Conservation (phyloP, 2,329 filamentous ascomycete genomes). For the Phaeophleospora eucalypticola region DNA sequence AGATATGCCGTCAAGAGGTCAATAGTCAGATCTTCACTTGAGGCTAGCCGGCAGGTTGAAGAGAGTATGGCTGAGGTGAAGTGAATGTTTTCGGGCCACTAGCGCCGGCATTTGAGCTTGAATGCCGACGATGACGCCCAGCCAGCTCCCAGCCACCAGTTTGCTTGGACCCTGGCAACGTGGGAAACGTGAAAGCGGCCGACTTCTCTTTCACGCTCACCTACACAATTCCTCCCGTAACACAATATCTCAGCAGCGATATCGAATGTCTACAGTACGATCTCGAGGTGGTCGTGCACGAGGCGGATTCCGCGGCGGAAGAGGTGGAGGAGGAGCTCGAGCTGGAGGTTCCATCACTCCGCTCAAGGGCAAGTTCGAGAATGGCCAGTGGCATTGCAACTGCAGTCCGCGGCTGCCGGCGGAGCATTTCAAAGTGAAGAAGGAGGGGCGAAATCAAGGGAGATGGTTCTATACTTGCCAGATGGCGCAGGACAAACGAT, state of each 20-base stretch:
- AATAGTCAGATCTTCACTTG: no score
- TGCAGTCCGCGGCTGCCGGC: conserved; percentile 53
- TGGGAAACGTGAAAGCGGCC: neutral
- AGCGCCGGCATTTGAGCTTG: neutral
- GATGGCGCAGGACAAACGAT: conserved; percentile 45
- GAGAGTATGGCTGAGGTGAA: neutral
- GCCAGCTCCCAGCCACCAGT: neutral
- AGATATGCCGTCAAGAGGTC: no score
- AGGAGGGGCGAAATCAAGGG: conserved; percentile 54
- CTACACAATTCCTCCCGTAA: neutral
- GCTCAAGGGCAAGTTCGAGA: conserved; percentile 29
- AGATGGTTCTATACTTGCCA: conserved; percentile 55
- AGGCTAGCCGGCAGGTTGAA: no score
- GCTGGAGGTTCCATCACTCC: conserved; percentile 7
- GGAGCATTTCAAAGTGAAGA: conserved; percentile 54
- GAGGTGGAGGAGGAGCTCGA: conserved; percentile 8
- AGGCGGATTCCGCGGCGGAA: conserved; percentile 10
- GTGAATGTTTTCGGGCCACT: neutral
- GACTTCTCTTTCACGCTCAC: no score
- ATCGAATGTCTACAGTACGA: neutral
- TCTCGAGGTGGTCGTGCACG: conserved; percentile 2
- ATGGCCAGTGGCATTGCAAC: conserved; percentile 51
- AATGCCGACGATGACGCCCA: neutral
- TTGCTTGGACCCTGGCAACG: no score
- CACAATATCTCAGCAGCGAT: neutral